phyloP scores from a whole-genome alignment of 1,284 basidiomycete genomes.

The Cryptococcus sp. region DNA sequence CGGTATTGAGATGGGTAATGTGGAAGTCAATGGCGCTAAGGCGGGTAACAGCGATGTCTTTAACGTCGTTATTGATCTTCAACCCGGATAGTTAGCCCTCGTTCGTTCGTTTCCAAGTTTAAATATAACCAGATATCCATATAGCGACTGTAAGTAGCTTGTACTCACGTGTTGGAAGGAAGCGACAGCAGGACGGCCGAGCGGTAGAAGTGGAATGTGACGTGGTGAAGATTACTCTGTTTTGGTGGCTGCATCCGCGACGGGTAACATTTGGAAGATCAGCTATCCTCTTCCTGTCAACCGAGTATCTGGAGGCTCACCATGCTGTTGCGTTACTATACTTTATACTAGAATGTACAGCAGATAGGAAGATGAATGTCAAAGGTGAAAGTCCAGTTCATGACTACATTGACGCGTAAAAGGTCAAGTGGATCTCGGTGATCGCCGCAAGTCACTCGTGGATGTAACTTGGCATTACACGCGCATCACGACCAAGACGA shows the following conservation, averaged over 20 bases:
- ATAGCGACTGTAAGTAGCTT: too few species aligned
- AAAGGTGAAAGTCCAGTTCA: too few species aligned
- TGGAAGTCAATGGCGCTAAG: conserved; percentile 15
- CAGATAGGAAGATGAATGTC: too few species aligned
- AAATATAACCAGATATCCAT: too few species aligned
- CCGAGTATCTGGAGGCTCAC: background rate
- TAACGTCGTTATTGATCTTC: conserved; percentile 14
- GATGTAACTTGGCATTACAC: background rate
- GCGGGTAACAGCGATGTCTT: background rate
- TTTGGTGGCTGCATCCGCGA: conserved; percentile 34
- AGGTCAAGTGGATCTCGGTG: background rate
- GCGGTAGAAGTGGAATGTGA: conserved; percentile 43
- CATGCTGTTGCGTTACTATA: too few species aligned
- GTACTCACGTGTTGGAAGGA: conserved; percentile 38
- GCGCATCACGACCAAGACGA: too few species aligned
- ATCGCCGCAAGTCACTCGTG: conserved; percentile 1
- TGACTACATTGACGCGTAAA: conserved; percentile 1
- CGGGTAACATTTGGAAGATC: conserved; percentile 8
- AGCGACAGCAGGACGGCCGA: conserved; percentile 44
- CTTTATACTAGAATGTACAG: too few species aligned
- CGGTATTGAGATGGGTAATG: conserved; percentile 21
- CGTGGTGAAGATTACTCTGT: conserved; percentile 34
- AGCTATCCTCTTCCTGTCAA: background rate
- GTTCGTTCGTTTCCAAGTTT: too few species aligned
- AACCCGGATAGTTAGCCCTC: too few species aligned